Evolutionary conservation across 495 filamentous ascomycete genomes (phyloP), one percentile per base, ranked within the genome.

Genomic region (Cudoniella acicularis): DNA sequence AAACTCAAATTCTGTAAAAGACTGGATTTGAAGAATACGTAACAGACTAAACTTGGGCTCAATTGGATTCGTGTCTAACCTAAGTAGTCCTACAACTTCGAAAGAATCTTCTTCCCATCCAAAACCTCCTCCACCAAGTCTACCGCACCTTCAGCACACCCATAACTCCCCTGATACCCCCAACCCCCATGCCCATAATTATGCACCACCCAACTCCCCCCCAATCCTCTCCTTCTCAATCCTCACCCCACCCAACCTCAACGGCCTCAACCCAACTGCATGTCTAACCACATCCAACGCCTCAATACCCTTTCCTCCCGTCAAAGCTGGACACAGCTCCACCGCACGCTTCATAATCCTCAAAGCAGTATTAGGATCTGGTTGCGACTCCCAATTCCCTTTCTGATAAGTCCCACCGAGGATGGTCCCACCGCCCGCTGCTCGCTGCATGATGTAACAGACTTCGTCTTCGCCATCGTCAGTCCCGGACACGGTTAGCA

Each of bases 141-240:
- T 23, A 88, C 80, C 0, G 84, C 87, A 48, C 80, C 77, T 63
- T 84, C 73, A 0, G 92, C 85, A 73, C 89, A 92, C 1, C 94
- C 94, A 71, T 89, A 99, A 17, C 84, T 89, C 22, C 84, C 82
- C 70, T 99, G 94, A 67, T 96, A 91, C 55, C 86, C 94, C 77
- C 91, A 96, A 0, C 94, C 94, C 0, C 89, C 92, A 75, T 96
- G 93, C 10, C 95, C 95, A 69, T 99, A 99, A 63, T 96, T 93
- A 69, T 99, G 94, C 60, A 99, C 91, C 10, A 96, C 83, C 74
- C 80, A 83, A 0, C 83, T 77, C n/a, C 80, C 87, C 23, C 79
- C 70, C 20, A 92, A 81, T n/a, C 61, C 76, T 78, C 71, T 97
- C 92, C 69, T 82, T 89, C 73, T 96, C 94, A 47, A 98, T 78